Percentiles rank a stretch among this genome's conserved stretches.
Conservation (phyloP, 139 green algal species). For the Closterium sp. region DNA sequence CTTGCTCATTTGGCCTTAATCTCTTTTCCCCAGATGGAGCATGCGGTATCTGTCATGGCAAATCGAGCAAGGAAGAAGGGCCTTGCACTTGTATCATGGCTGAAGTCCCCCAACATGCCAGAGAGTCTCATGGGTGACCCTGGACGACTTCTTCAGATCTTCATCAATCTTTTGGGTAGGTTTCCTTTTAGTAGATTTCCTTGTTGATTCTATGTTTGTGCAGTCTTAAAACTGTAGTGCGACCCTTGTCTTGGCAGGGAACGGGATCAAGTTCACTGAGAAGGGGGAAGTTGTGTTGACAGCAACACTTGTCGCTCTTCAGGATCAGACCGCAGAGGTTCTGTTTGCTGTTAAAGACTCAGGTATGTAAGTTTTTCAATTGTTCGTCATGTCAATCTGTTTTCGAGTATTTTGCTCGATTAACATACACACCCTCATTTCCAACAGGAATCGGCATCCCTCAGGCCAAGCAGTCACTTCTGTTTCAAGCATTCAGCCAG, state of each 20-base stretch:
- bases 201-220: too few relatives aligned
- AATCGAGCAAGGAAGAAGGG: slow-evolving; percentile 22
- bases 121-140: slow-evolving; percentile 31
- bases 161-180: slow-evolving; percentile 41
- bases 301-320: background rate
- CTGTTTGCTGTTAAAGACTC: background rate
- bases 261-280: slow-evolving; percentile 40
- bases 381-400: background rate
- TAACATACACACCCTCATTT: background rate
- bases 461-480: slow-evolving; percentile 23
- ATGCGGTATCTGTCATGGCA: slow-evolving; percentile 29
- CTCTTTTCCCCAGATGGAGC: slow-evolving; percentile 29
- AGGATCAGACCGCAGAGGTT: background rate
- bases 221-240: too few relatives aligned
- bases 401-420: background rate
- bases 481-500: slow-evolving; percentile 46
- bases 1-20: too few relatives aligned
- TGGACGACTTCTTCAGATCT: slow-evolving; percentile 39
- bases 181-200: background rate
- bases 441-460: slow-evolving; percentile 44
- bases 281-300: slow-evolving; percentile 24
- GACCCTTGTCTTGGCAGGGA: too few relatives aligned
- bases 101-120: background rate
- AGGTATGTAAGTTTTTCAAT: background rate
- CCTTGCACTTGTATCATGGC: slow-evolving; percentile 12